phyloP scores from a whole-genome alignment of 495 filamentous ascomycete genomes.

The Hypoxylon intermedium region DNA sequence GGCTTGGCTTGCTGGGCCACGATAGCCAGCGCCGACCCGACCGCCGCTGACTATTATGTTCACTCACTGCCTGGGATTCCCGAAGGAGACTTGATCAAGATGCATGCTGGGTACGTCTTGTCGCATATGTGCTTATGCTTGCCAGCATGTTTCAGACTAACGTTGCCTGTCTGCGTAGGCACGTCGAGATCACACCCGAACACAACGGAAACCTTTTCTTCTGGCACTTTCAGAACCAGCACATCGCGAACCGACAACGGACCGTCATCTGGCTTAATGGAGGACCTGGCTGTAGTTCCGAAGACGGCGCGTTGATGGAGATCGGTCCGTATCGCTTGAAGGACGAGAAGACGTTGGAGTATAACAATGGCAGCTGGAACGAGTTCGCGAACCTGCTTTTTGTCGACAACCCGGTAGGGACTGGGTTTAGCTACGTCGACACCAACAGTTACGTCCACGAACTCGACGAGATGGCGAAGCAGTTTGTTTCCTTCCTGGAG shows the following conservation, averaged over 20 bases:
- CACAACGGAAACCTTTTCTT: slow-evolving; percentile 95
- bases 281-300: slow-evolving; percentile 93
- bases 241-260: slow-evolving; percentile 89
- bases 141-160: slow-evolving; percentile 47
- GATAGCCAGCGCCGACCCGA: slow-evolving; percentile 46
- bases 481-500: slow-evolving; percentile 87
- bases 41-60: slow-evolving; percentile 89
- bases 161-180: slow-evolving; percentile 58
- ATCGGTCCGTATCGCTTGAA: slow-evolving; percentile 91
- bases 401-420: slow-evolving; percentile 95
- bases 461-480: slow-evolving; percentile 84
- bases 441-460: slow-evolving; percentile 85
- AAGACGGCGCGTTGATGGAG: slow-evolving; percentile 98
- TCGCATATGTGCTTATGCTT: background rate
- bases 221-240: slow-evolving; percentile 95
- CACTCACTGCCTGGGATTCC: slow-evolving; percentile 84
- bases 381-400: slow-evolving; percentile 97
- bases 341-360: slow-evolving; percentile 71
- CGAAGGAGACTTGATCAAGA: slow-evolving; percentile 80
- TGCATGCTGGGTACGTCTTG: slow-evolving; percentile 90
- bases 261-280: slow-evolving; percentile 98
- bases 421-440: slow-evolving; percentile 93
- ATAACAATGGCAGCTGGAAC: slow-evolving; percentile 93
- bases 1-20: slow-evolving; percentile 45
- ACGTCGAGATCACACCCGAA: slow-evolving; percentile 84